A percentile compares a stretch with the other conserved stretches of the same genome.
These are phyloP conservation scores for Moesziomyces sp. DNA, from an alignment of 1,284 basidiomycete genomes.

Conservation along the genomic window DNA sequence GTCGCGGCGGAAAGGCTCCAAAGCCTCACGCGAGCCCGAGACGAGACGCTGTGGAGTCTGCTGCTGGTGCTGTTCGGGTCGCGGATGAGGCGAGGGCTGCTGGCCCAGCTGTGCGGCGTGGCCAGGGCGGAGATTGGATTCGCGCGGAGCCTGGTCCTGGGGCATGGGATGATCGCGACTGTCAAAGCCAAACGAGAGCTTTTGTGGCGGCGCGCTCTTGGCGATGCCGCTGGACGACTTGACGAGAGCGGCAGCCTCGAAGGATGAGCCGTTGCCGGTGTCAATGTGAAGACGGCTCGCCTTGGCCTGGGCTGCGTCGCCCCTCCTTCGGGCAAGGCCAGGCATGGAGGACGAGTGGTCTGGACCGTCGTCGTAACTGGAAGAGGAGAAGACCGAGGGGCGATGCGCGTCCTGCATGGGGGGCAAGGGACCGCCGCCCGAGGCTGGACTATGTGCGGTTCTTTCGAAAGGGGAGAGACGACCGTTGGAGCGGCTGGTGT, in stretches of 20 bases:
- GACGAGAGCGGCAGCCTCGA: constrained; percentile 12
- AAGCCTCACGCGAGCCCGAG: constrained; percentile 18
- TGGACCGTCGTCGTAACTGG: constrained; percentile 33
- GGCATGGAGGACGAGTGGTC: constrained; percentile 38
- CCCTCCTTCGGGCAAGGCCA: constrained; percentile 58
- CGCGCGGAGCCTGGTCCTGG: constrained; percentile 26
- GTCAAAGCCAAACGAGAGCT: constrained; percentile 54
- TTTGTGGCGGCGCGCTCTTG: constrained; percentile 63
- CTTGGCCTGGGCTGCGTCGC: constrained; percentile 61
- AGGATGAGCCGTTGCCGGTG: constrained; percentile 27
- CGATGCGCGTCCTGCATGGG: constrained; percentile 39
- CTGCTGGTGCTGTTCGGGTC: constrained; percentile 15
- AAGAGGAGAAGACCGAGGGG: constrained; percentile 36
- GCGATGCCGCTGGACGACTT: constrained; percentile 29
- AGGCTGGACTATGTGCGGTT: constrained; percentile 30
- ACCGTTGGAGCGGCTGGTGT: constrained; percentile 29
- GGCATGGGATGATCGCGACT: constrained; percentile 31
- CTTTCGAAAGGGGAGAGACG: constrained; percentile 32
- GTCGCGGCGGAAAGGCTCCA: constrained; percentile 25
- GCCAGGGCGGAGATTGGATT: constrained; percentile 15
- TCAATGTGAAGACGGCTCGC: constrained; percentile 61
- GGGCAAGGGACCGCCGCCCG: constrained; percentile 29
- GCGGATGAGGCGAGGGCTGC: constrained; percentile 12
- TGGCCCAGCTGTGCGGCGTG: constrained; percentile 10
- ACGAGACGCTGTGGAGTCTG: constrained; percentile 24